These are phyloP conservation scores for Coemansia sp. DNA, from an alignment of 192 early-diverging fungal genomes.

Conservation along the genomic window DNA sequence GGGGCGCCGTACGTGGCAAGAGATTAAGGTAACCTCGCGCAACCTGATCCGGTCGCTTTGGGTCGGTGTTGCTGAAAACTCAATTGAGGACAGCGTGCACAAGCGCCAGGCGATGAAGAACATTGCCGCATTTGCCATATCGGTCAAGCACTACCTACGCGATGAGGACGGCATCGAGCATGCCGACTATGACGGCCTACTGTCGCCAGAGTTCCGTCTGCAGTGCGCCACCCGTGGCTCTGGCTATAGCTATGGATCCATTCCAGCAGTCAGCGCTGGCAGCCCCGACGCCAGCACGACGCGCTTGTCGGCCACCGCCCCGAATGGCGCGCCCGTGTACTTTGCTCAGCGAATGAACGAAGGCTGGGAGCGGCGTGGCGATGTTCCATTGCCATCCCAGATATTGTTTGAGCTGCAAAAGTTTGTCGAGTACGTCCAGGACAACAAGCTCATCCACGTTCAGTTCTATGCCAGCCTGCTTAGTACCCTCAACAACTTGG, in stretches of 20 bases:
- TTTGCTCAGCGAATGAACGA: conserved; percentile 26
- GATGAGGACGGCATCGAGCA: conserved; percentile 67
- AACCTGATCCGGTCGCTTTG: conserved; percentile 77
- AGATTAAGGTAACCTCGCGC: conserved; percentile 65
- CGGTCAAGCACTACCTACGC: conserved; percentile 83
- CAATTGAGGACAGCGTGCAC: conserved; percentile 48
- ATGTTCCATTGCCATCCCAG: conserved; percentile 55
- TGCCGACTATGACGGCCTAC: conserved; percentile 65
- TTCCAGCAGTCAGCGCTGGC: conserved; percentile 1
- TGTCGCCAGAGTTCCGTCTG: conserved; percentile 48
- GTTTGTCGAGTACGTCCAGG: conserved; percentile 55
- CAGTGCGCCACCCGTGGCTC: conserved; percentile 33
- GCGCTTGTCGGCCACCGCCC: not conserved
- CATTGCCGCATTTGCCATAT: conserved; percentile 73
- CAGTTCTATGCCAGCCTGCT: conserved; percentile 54
- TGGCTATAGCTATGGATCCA: conserved; percentile 35
- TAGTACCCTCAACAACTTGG: conserved; percentile 52
- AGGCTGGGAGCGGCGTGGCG: conserved; percentile 33
- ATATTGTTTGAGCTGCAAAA: conserved; percentile 62
- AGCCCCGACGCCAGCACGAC: not conserved
- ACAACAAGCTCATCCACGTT: conserved; percentile 39
- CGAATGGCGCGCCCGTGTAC: conserved; percentile 13
- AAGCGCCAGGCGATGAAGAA: conserved; percentile 74
- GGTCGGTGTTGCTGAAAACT: conserved; percentile 61
- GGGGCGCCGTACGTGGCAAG: conserved; percentile 80